Percentiles rank a stretch among this genome's conserved stretches.
Evolutionary conservation across 1,284 basidiomycete genomes (phyloP).

Genomic region (Malassezia yamatoensis): DNA sequence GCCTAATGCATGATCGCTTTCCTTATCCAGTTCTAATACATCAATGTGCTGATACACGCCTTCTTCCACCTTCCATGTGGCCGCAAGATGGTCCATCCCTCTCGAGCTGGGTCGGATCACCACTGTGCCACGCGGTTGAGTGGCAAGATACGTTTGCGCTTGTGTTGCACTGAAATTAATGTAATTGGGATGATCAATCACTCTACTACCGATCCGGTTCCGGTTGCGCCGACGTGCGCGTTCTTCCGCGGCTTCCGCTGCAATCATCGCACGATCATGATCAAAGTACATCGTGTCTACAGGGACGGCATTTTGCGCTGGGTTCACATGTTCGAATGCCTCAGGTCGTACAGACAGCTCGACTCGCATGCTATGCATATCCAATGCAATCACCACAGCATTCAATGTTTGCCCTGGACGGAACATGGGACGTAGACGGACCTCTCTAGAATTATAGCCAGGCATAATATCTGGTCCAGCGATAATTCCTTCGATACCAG

Average conservation of each 20-base stretch:
- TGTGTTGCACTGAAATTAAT: slow-evolving; percentile 85
- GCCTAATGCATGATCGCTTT: slow-evolving; percentile 61
- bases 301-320: slow-evolving; percentile 57
- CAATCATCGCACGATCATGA: slow-evolving; percentile 58
- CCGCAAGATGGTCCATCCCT: slow-evolving; percentile 82
- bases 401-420: slow-evolving; percentile 63
- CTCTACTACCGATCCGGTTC: slow-evolving; percentile 56
- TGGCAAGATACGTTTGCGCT: slow-evolving; percentile 79
- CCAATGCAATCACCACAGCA: slow-evolving; percentile 66
- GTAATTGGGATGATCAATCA: slow-evolving; percentile 98
- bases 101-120: slow-evolving; percentile 94
- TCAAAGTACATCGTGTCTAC: slow-evolving; percentile 63
- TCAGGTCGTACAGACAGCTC: slow-evolving; percentile 65
- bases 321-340: slow-evolving; percentile 63
- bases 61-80: slow-evolving; percentile 98
- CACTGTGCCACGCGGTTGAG: slow-evolving; percentile 63
- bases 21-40: slow-evolving; percentile 68
- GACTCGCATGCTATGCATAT: slow-evolving; percentile 61
- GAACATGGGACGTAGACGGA: slow-evolving; percentile 30
- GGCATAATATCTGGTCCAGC: slow-evolving; percentile 30
- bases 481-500: slow-evolving; percentile 58
- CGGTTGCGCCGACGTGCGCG: slow-evolving; percentile 72
- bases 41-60: slow-evolving; percentile 95
- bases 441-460: slow-evolving; percentile 27
- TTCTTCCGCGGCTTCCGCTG: slow-evolving; percentile 62